A percentile compares a stretch with the other conserved stretches of the same genome.
Evolutionary conservation across 208 protist species (phyloP).

Genomic region (Zelonia costaricensis): DNA sequence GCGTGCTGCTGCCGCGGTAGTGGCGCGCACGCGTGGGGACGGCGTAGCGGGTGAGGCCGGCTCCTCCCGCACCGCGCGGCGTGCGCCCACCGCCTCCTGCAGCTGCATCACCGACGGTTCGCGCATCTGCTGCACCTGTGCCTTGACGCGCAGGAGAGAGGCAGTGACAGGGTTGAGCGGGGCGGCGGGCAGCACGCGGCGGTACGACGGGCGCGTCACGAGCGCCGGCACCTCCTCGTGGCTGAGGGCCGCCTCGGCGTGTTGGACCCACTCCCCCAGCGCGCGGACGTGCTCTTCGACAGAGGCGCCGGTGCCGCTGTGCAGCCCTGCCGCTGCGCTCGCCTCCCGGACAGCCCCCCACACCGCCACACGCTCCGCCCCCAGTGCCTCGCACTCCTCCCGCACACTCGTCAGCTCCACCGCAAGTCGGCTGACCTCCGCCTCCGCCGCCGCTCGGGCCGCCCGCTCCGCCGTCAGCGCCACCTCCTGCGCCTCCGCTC

Average conservation of each 20-base stretch:
- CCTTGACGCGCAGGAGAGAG: conserved; percentile 56
- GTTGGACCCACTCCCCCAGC: conserved; percentile 10
- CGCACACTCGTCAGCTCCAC: conserved; percentile 6
- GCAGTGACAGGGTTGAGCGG: conserved; percentile 40
- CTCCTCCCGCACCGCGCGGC: conserved; percentile 8
- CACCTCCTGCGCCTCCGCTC: background rate
- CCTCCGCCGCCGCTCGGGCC: conserved; percentile 9
- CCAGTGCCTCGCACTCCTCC: conserved; percentile 9
- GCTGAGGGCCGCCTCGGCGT: conserved; percentile 1
- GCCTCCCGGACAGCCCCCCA: conserved; percentile 6
- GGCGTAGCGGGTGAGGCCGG: background rate
- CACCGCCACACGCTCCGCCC: conserved; percentile 12
- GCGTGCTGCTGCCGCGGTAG: background rate
- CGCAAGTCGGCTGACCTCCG: background rate
- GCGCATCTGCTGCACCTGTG: conserved; percentile 48
- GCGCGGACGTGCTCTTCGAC: conserved; percentile 20
- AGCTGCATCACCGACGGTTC: conserved; percentile 20
- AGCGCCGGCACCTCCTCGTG: background rate
- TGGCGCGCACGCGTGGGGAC: background rate
- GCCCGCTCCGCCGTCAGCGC: conserved; percentile 9
- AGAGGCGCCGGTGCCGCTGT: background rate
- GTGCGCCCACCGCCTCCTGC: conserved; percentile 20
- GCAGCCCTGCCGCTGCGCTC: background rate
- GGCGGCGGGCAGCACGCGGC: conserved; percentile 32
- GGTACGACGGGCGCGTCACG: conserved; percentile 17